phyloP scores from a whole-genome alignment of 192 early-diverging fungal species.

The Radiomyces spectabilis region DNA sequence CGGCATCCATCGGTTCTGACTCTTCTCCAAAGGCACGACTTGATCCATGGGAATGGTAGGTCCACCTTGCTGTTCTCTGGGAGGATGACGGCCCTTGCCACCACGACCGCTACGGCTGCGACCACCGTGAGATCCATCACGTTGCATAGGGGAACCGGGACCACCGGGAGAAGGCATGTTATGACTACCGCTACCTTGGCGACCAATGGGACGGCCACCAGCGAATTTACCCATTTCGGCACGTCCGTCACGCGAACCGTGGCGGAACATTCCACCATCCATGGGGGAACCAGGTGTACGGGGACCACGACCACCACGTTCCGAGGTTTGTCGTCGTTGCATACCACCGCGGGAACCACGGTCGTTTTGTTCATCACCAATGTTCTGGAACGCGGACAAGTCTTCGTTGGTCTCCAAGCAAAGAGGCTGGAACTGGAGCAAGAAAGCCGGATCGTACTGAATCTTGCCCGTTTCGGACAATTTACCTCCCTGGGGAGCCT shows the following conservation, averaged over 20 bases:
- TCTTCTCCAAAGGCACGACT: conserved; percentile 73
- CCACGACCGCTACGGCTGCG: conserved; percentile 54
- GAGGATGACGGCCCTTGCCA: conserved; percentile 33
- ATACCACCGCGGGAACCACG: background rate
- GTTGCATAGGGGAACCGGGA: conserved; percentile 40
- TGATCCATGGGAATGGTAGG: conserved; percentile 48
- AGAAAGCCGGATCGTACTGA: conserved; percentile 66
- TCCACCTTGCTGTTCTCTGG: conserved; percentile 30
- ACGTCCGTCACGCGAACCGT: conserved; percentile 23
- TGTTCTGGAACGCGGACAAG: conserved; percentile 38
- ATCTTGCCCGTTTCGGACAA: conserved; percentile 52
- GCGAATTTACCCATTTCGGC: conserved; percentile 31
- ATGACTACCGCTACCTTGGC: conserved; percentile 34
- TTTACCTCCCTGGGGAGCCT: conserved; percentile 39
- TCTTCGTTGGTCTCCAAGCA: conserved; percentile 56
- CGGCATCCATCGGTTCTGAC: conserved; percentile 79
- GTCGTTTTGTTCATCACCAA: conserved; percentile 31
- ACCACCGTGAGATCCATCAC: conserved; percentile 39
- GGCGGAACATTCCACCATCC: conserved; percentile 29
- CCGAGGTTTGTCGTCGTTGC: conserved; percentile 25
- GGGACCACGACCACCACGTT: conserved; percentile 16
- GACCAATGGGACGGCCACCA: conserved; percentile 30
- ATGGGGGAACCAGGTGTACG: conserved; percentile 23
- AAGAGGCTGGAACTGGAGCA: conserved; percentile 67
- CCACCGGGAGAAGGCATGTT: conserved; percentile 36